Base-by-base conservation (phyloP, 208 protist genomes). In the Leishmania turanica region DNA sequence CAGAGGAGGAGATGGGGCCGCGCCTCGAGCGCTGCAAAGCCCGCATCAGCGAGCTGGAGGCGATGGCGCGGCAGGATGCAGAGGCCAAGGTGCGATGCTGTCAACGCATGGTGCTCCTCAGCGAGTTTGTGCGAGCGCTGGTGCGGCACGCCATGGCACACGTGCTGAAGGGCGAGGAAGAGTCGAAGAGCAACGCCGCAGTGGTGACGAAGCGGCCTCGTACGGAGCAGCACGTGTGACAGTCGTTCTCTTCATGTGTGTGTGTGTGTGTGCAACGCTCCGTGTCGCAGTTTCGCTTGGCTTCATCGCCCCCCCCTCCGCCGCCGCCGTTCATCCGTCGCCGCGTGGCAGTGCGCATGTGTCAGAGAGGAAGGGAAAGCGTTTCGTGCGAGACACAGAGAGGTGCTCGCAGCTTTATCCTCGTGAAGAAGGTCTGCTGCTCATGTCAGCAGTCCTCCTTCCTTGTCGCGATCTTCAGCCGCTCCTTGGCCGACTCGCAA, bases 41-140 rank as follows among this genome's bases (percentile, higher is more conserved):
- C 66, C 89, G 89, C 11, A 75, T 92, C 19, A n/a, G 68, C 0
- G 87, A 90, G 64, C 65, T 92, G 77, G 87, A 92, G 66, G 37
- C 76, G 58, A 69, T 84, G 69, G 71, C 82, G 51, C 80, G 54
- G 19, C 84, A 84, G 31, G 81, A 89, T 24, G 75, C 84, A 17
- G 65, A 74, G 66, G 77, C 69, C 3, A 82, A 87, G 47, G 70
- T 91, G 75, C 79, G 78, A 45, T 89, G 88, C 65, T 82, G 80
- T 65, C 83, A 91, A 72, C 86, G 87, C 53, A 91, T 91, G 88
- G 81, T 91, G 69, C 75, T 91, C 47, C 81, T 92, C 53, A 83
- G 85, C 42, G 82, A 82, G 78, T 86, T 84, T 64, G 81, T 84
- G 62, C 64, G 42, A 4, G 65, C 80, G 24, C 42, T 89, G 70